Base-by-base conservation (phyloP, 805 yeast species). In the Barnettozyma vustinii region DNA sequence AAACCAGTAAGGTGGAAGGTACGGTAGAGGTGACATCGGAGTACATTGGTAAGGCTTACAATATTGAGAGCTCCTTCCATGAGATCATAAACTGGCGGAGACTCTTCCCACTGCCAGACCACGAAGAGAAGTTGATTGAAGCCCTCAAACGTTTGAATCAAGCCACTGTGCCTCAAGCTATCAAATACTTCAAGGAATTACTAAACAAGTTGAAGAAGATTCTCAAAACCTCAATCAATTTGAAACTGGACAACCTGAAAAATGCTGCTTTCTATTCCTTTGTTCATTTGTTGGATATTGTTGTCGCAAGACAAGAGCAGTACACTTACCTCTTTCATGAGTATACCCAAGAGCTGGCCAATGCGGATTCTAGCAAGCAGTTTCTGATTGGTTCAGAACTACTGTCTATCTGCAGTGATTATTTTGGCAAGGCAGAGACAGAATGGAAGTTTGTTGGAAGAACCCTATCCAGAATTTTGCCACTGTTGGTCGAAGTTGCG, bases 31-130 rank as follows among this genome's bases (percentile, higher is more conserved):
- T 86, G 18, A 71, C 76, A 16, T 70, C 86, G 0, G 81, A 77
- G 45, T 87, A 85, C 62, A 79, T 82, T 48, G 96, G 96, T 23
- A 83, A 76, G 55, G 63, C 69, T 15, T 84, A 70, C 66, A 85
- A 86, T 57, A 66, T 80, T 18, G 88, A 83, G 50, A 45, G 67
- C 6, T 66, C 82, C 4, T 70, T 84, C 50, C 79, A 76, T 39
- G 72, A 74, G 30, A 66, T 87, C 42, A 61, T 82, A 54, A 73
- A 75, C 51, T 80, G 83, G 77, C 77, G 71, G 50, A 62, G 71
- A 35, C 63, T 73, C 19, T 62, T 58, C 39, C 45, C 61, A 7
- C 43, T 65, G n/a, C 66, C 66, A 32, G 64, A 65, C 23, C 74
- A 74, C 56, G 76, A 73, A 50, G 63, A 63, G 3, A 76, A 74